A percentile compares a stretch with the other conserved stretches of the same genome.
Evolutionary conservation across 208 protist species (phyloP).

Genomic region (Trypanosoma mega): DNA sequence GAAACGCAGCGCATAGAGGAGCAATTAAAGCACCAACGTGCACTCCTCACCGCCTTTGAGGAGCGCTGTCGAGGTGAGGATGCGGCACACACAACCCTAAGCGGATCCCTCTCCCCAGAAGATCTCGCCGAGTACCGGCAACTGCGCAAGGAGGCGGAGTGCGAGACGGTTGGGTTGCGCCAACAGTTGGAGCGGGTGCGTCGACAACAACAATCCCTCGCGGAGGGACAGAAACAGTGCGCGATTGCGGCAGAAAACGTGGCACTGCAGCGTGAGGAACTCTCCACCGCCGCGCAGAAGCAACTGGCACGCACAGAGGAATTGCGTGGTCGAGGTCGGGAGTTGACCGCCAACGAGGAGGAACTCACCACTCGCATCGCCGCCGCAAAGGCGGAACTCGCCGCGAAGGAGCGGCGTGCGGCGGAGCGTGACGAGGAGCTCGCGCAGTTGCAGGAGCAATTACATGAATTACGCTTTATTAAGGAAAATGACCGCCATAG

Average conservation of each 20-base stretch:
- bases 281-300: constrained; percentile 40
- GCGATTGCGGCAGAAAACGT: constrained; percentile 44
- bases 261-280: constrained; percentile 48
- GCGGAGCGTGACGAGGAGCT: constrained; percentile 78
- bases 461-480: constrained; percentile 82
- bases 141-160: constrained; percentile 83
- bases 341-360: constrained; percentile 37
- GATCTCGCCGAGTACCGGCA: constrained; percentile 74
- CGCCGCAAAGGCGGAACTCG: constrained; percentile 35
- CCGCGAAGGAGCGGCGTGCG: constrained; percentile 52
- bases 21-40: constrained; percentile 64
- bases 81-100: constrained; percentile 33
- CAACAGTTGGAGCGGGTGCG: constrained; percentile 73
- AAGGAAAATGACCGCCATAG: constrained; percentile 81
- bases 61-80: constrained; percentile 59
- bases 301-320: constrained; percentile 36
- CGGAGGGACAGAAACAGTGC: constrained; percentile 69
- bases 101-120: constrained; percentile 39
- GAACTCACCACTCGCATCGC: constrained; percentile 45
- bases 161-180: constrained; percentile 70
- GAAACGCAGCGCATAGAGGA: constrained; percentile 65
- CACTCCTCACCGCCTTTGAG: constrained; percentile 59
- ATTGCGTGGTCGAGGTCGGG: constrained; percentile 50
- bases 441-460: constrained; percentile 84
- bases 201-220: constrained; percentile 58